A percentile compares a stretch with the other conserved stretches of the same genome.
phyloP scores from a whole-genome alignment of 164 flowering plant genomes.

The Chimonanthus praecox region DNA sequence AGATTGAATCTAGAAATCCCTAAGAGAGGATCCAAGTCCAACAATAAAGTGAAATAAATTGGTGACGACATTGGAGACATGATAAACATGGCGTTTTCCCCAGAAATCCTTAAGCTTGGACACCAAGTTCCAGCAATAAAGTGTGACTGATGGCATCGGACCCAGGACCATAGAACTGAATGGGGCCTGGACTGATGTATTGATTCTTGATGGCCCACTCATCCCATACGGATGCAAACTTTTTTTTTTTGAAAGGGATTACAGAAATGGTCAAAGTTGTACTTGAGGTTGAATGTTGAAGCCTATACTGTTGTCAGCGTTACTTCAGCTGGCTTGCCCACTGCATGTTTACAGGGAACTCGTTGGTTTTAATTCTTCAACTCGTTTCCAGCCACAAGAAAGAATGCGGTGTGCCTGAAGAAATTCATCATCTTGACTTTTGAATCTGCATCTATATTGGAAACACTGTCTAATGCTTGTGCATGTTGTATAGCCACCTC shows the following conservation, averaged over 20 bases:
- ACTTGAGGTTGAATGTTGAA: too few species aligned
- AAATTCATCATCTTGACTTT: conserved; percentile 83
- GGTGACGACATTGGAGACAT: too few species aligned
- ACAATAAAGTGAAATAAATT: too few species aligned
- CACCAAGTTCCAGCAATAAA: conserved; percentile 74
- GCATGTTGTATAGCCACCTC: conserved; percentile 93
- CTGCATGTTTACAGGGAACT: conserved; percentile 44
- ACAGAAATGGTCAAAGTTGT: too few species aligned
- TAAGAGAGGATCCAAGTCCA: too few species aligned
- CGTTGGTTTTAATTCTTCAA: conserved; percentile 53
- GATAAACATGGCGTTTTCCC: not conserved
- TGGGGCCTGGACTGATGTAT: conserved; percentile 92
- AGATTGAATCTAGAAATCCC: too few species aligned
- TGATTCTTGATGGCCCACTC: conserved; percentile 88
- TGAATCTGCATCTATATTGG: conserved; percentile 72
- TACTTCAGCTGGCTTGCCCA: conserved; percentile 30
- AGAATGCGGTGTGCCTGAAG: conserved; percentile 83
- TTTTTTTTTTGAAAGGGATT: conserved; percentile 71
- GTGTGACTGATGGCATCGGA: conserved; percentile 65
- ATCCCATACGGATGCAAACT: conserved; percentile 73
- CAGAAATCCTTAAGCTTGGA: conserved; percentile 31
- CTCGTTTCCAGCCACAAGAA: conserved; percentile 94
- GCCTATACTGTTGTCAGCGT: too few species aligned
- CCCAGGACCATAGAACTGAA: conserved; percentile 77
- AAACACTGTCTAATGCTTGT: conserved; percentile 53